These are phyloP conservation scores for Exophiala sp. DNA, from an alignment of 2,329 filamentous ascomycete genomes.

Conservation along the genomic window DNA sequence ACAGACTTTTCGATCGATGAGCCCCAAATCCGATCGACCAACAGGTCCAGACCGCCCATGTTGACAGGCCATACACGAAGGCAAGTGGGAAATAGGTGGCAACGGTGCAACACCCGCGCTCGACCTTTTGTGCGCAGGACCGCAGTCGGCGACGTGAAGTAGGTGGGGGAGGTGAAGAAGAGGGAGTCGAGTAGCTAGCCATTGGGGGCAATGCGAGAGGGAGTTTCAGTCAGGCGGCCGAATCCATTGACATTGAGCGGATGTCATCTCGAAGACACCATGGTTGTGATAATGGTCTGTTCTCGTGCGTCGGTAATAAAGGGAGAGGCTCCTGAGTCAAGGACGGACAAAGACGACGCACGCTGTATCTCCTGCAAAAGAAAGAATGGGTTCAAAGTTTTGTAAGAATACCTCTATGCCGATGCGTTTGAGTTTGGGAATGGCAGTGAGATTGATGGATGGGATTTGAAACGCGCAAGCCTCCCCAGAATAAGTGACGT, in stretches of 20 bases:
- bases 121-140: slow-evolving; percentile 52
- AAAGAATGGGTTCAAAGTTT: background rate
- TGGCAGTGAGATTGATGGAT: background rate
- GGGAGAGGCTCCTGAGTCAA: background rate
- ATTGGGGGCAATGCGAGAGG: slow-evolving; percentile 8
- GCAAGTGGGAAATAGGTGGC: slow-evolving; percentile 79
- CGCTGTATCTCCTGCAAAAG: background rate
- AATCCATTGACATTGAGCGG: slow-evolving; percentile 6
- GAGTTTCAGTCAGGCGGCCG: slow-evolving; percentile 13
- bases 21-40: slow-evolving; percentile 60
- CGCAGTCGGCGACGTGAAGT: slow-evolving; percentile 41
- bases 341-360: background rate
- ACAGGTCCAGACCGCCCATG: slow-evolving; percentile 89
- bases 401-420: background rate
- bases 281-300: background rate
- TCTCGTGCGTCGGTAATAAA: background rate
- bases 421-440: background rate
- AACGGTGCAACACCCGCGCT: slow-evolving; percentile 78
- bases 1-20: slow-evolving; percentile 18
- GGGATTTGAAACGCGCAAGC: slow-evolving; percentile 4
- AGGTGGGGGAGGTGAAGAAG: slow-evolving; percentile 38
- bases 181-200: slow-evolving; percentile 29
- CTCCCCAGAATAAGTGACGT: background rate
- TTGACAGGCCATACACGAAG: slow-evolving; percentile 87
- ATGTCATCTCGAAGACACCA: slow-evolving; percentile 18